Percentiles rank a stretch among this genome's conserved stretches.
Evolutionary conservation across 495 filamentous ascomycete genomes (phyloP).

Genomic region (Podospora anserina): DNA sequence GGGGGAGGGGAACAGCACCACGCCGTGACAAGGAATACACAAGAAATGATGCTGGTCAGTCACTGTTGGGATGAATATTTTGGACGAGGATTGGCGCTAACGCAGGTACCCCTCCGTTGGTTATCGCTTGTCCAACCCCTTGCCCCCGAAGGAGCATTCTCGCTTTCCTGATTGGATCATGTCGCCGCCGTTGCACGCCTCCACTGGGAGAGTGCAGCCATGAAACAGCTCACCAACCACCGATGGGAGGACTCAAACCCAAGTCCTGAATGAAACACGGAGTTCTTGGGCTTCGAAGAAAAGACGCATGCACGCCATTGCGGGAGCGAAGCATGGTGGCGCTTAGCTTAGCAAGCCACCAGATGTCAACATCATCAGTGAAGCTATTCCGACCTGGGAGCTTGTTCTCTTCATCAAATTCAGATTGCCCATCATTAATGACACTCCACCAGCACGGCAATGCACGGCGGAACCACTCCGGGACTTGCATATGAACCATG

Average conservation of each 20-base stretch:
- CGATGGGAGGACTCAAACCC: conserved; percentile 9
- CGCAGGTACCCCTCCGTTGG: conserved; percentile 8
- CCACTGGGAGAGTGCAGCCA: conserved; percentile 7
- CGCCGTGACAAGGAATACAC: neutral
- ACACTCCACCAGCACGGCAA: neutral
- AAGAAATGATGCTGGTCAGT: neutral
- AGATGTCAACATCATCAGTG: neutral
- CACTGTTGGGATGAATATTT: neutral
- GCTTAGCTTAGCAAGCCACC: neutral
- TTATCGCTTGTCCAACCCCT: neutral
- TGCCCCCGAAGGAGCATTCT: neutral
- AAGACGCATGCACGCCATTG: conserved; percentile 4
- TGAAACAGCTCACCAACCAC: conserved; percentile 15
- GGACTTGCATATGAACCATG: neutral
- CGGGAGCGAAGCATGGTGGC: neutral
- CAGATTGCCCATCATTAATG: neutral
- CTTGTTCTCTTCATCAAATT: neutral
- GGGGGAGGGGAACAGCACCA: conserved; percentile 8
- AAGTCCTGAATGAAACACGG: conserved; percentile 14
- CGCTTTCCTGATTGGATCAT: conserved; percentile 1
- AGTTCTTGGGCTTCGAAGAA: conserved; percentile 6
- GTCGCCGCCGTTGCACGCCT: neutral
- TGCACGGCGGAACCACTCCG: neutral
- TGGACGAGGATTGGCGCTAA: conserved; percentile 6
- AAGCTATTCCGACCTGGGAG: too few relatives aligned